Conservation (phyloP, 1,139 yeast species). For the Suzukiozyma palmioleophila region DNA sequence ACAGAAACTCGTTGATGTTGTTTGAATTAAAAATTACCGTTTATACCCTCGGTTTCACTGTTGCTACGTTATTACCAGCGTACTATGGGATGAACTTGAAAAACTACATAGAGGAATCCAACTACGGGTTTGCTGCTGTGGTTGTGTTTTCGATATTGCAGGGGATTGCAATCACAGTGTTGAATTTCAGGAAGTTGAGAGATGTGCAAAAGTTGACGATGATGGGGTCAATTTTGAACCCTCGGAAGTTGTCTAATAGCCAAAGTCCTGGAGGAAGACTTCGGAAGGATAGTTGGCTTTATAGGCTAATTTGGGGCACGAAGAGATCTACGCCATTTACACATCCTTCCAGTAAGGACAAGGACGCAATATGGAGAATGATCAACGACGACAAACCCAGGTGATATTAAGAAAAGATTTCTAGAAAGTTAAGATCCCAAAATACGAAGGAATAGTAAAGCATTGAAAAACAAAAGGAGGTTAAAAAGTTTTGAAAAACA, state of each 20-base stretch:
- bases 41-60: conserved; percentile 78
- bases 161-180: conserved; percentile 38
- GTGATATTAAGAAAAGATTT: too few species aligned
- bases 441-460: too few species aligned
- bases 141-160: conserved; percentile 46
- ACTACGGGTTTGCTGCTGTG: conserved; percentile 60
- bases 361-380: conserved; percentile 74
- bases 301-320: conserved; percentile 25
- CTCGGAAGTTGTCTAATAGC: not conserved
- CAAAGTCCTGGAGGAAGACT: not conserved
- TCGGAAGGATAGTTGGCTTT: conserved; percentile 16
- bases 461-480: too few species aligned
- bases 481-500: too few species aligned
- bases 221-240: conserved; percentile 31
- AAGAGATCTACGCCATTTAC: conserved; percentile 24
- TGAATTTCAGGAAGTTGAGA: conserved; percentile 47
- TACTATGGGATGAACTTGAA: conserved; percentile 94
- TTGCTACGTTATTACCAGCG: conserved; percentile 61
- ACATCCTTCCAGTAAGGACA: conserved; percentile 41
- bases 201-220: conserved; percentile 63
- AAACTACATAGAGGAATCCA: conserved; percentile 79
- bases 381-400: conserved; percentile 52
- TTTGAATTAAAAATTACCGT: conserved; percentile 81
- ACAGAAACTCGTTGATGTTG: conserved; percentile 89
- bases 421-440: too few species aligned